Base-by-base conservation (phyloP, 345 rosid species). In the Citrus cavaleriei region DNA sequence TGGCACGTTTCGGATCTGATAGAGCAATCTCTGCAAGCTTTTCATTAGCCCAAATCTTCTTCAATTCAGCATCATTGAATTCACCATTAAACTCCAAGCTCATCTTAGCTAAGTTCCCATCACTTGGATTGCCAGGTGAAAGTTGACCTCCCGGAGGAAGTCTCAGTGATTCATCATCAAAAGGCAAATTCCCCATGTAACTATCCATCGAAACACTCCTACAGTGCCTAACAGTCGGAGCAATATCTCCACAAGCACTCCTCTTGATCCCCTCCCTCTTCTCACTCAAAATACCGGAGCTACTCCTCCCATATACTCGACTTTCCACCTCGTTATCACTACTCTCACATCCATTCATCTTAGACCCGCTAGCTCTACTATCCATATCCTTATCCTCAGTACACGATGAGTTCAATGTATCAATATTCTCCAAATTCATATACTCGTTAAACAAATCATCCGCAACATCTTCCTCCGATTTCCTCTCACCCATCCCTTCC, bases 151-250 rank as follows among this genome's bases (percentile, higher is more conserved):
- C 73, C 25, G 35, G 73, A 21, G 78, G 83, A 77, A 76, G 77
- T 82, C 79, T 88, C 19, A 81, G 65, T 27, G 83, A 37, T 2
- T 84, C 89, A 28, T 91, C 95, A 28, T 81, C 86, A 25, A 91
- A 88, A 46, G 81, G 81, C 79, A 90, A 76, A 70, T 83, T 79
- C 30, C 85, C 95, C 87, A 90, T 84, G 80, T 87, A 88, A 83
- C 97, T 92, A 81, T 92, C 97, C 95, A 92, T 84, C 2, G 97
- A 92, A 66, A 92, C 81, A 81, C 97, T 92, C 80, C 97, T 78
- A 42, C 73, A 75, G 68, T 92, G 97, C 40, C 93, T 83, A 35
- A 70, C 30, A 24, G 89, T 80, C 0, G 89, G 88, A 76, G 87
- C 88, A 77, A 88, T 90, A 65, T 92, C 95, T 57, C 86, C 89